phyloP scores from a whole-genome alignment of 495 filamentous ascomycete species.

The Aspergillus sparsus region DNA sequence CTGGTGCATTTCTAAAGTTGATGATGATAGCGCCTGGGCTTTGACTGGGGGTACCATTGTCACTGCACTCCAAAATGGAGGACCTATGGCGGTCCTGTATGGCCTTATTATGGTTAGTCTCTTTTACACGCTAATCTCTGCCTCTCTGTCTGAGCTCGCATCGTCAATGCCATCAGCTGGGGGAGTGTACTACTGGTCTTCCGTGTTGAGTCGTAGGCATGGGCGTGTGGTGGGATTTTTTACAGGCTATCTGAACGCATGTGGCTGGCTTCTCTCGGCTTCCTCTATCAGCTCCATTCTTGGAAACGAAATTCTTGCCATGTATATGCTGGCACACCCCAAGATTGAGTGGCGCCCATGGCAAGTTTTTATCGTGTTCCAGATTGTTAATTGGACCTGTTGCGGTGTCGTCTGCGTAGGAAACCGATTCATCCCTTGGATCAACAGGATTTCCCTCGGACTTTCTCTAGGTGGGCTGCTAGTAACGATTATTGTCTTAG shows the following conservation, averaged over 20 bases:
- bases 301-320: constrained; percentile 63
- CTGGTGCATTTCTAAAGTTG: not conserved
- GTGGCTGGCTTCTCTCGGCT: constrained; percentile 66
- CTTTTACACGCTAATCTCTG: constrained; percentile 27
- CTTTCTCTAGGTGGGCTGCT: constrained; percentile 68
- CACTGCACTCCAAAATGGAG: constrained; percentile 18
- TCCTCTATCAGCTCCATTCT: constrained; percentile 70
- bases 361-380: constrained; percentile 73
- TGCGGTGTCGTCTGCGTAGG: constrained; percentile 65
- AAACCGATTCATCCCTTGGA: constrained; percentile 64
- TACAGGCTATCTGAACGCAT: constrained; percentile 76
- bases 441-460: constrained; percentile 67
- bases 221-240: constrained; percentile 74
- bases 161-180: constrained; percentile 77
- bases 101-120: constrained; percentile 18
- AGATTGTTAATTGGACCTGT: constrained; percentile 67
- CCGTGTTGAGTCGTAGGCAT: constrained; percentile 67
- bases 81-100: constrained; percentile 13
- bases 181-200: constrained; percentile 83
- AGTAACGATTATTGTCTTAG: constrained; percentile 72
- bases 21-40: constrained; percentile 12
- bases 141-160: constrained; percentile 50
- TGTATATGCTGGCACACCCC: constrained; percentile 72
- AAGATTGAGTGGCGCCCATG: constrained; percentile 62
- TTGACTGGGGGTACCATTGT: constrained; percentile 20